Base-by-base conservation (phyloP, 495 filamentous ascomycete genomes). In the Penicillium lagena region DNA sequence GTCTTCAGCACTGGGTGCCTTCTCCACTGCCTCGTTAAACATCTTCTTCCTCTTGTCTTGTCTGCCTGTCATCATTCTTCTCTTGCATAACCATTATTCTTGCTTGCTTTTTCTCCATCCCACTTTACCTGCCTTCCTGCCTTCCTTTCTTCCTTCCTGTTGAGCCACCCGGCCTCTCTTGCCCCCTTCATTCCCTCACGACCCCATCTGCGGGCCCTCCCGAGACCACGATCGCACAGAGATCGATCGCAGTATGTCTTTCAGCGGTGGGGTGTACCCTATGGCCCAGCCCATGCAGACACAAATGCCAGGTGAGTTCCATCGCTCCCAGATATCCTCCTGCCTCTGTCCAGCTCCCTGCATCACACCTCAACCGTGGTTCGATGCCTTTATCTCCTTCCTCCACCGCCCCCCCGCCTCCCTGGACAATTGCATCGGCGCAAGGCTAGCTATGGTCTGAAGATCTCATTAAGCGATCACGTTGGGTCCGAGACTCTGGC, bases 221-320 rank as follows among this genome's bases (percentile, higher is more conserved):
- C 22, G 22, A 22, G 22, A 22, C 32, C 10, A 34, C 32, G 32
- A 34, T 34, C 32, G 32, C 32, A 34, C 9, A 34, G 31, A 17
- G 22, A 22, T 22, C 22, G 9, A 34, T 12, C 32, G 32, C 32
- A 12, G 32, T 2, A 34, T 34, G 32, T 10, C 32, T 34, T 12
- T 34, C 10, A 54, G 35, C 33, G 58, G 55, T 37, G 58, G 58
- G 46, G 52, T 56, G 14, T 61, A 59, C 39, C 52, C 58, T 3
- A 56, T 58, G 47, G 52, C 56, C 15, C 51, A 53, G 17, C 12
- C 36, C 5, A 56, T 58, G 49, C 47, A 53, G 29, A 22, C 22
- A 4, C 50, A 55, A 11, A 14, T 40, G 1, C 39, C 49, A 39
- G 55, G 58, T 61, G 39, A 56, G 58, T 59, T 0, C 37, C 12